A percentile compares a stretch with the other conserved stretches of the same genome.
Conservation (phyloP, 164 flowering plant species). For the Buxus sempervirens region DNA sequence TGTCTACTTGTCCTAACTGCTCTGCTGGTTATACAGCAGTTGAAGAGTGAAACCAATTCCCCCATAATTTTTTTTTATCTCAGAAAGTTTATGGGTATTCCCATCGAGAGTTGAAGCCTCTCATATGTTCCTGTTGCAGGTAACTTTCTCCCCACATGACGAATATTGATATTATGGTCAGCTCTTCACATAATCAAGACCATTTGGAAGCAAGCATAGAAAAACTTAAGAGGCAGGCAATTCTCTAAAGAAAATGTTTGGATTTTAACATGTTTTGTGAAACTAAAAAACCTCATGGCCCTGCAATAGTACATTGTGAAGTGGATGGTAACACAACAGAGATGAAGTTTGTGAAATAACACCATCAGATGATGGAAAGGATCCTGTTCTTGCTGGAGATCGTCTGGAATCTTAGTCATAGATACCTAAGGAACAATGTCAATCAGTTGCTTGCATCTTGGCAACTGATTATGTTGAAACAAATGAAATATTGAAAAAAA, state of each 20-base stretch:
- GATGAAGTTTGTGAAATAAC: conserved; percentile 23
- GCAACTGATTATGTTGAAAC: neutral
- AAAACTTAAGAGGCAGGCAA: conserved; percentile 24
- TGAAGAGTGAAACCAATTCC: conserved; percentile 31
- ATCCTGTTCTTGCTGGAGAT: conserved; percentile 15
- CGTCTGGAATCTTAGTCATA: too few species aligned
- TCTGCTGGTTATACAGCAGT: too few species aligned
- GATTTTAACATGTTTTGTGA: conserved; percentile 20
- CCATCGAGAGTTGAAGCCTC: neutral
- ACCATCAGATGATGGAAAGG: conserved; percentile 12
- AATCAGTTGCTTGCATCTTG: neutral
- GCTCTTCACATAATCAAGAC: conserved; percentile 13
- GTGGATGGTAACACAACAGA: conserved; percentile 13
- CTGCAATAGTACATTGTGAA: conserved; percentile 12
- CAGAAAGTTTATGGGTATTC: neutral
- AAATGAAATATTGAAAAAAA: too few species aligned
- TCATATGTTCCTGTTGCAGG: conserved; percentile 29
- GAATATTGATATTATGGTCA: conserved; percentile 22
- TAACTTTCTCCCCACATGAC: conserved; percentile 25
- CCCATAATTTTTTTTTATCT: neutral
- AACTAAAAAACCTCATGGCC: conserved; percentile 19
- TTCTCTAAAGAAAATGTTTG: conserved; percentile 22
- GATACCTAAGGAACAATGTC: too few species aligned
- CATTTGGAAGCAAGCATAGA: conserved; percentile 26
- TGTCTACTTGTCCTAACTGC: too few species aligned